A percentile compares a stretch with the other conserved stretches of the same genome.
phyloP scores from a whole-genome alignment of 2,329 filamentous ascomycete genomes.

The Boeremia exigua region DNA sequence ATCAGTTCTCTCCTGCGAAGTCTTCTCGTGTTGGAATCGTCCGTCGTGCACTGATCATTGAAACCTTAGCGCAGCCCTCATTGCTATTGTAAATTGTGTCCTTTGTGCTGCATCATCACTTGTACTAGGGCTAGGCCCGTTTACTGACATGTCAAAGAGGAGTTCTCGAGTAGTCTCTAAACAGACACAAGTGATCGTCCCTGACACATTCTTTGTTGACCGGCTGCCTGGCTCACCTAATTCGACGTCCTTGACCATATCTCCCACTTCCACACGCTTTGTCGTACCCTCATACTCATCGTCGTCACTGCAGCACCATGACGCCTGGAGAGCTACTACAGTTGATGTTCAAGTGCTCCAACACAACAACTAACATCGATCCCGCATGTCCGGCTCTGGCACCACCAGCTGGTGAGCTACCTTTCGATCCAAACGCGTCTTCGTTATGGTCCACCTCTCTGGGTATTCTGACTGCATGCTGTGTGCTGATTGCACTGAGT shows the following conservation, averaged over 20 bases:
- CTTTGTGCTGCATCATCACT: too few species aligned
- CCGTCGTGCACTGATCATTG: too few species aligned
- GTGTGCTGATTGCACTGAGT: not conserved
- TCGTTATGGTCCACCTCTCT: constrained; percentile 4
- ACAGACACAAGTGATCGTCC: not conserved
- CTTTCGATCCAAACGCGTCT: constrained; percentile 15
- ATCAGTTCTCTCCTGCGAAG: too few species aligned
- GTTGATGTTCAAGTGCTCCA: not conserved
- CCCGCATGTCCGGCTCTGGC: constrained; percentile 15
- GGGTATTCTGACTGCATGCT: not conserved
- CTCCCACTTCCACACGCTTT: not conserved
- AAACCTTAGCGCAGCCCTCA: too few species aligned
- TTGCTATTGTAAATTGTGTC: too few species aligned
- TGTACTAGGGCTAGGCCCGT: too few species aligned
- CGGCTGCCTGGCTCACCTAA: not conserved
- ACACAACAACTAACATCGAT: not conserved
- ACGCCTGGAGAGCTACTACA: not conserved
- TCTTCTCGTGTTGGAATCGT: too few species aligned
- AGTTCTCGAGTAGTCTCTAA: not conserved
- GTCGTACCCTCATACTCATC: not conserved
- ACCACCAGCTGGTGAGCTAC: constrained; percentile 14
- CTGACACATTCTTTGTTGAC: not conserved
- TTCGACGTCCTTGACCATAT: not conserved
- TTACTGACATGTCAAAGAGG: too few species aligned
- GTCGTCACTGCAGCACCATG: not conserved